Evolutionary conservation across 1,139 yeast genomes (phyloP).

Genomic region (Nakaseomyces glabratus): DNA sequence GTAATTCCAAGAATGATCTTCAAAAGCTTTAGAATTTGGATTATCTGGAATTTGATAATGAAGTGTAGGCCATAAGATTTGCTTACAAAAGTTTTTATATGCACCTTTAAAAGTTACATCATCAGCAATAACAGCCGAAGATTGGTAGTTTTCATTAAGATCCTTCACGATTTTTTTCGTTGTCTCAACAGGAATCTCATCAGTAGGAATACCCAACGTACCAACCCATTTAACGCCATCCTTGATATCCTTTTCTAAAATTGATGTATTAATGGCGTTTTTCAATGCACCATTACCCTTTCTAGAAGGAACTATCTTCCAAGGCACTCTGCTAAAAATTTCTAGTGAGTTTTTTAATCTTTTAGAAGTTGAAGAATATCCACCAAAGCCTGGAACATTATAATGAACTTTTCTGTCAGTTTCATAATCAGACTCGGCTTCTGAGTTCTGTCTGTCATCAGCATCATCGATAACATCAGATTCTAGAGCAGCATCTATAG

Average conservation of each 20-base stretch:
- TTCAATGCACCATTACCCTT: conserved; percentile 84
- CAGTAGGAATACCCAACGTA: conserved; percentile 83
- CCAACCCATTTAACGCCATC: conserved; percentile 71
- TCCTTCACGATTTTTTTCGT: conserved; percentile 41
- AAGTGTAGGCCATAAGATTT: conserved; percentile 91
- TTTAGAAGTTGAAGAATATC: conserved; percentile 46
- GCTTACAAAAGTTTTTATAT: conserved; percentile 83
- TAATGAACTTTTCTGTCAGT: conserved; percentile 17
- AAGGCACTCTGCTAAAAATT: conserved; percentile 63
- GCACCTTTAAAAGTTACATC: conserved; percentile 84
- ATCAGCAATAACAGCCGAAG: conserved; percentile 61
- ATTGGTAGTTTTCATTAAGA: conserved; percentile 42
- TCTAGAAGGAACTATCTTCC: conserved; percentile 60
- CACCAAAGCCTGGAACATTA: conserved; percentile 64
- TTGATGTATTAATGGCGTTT: conserved; percentile 70
- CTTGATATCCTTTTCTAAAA: conserved; percentile 39
- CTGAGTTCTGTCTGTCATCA: conserved; percentile 6
- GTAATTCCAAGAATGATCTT: conserved; percentile 88
- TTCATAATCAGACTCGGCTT: conserved; percentile 16
- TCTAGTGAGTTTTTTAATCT: conserved; percentile 39
- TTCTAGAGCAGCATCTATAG: conserved; percentile 14
- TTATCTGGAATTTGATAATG: conserved; percentile 96
- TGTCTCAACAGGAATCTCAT: conserved; percentile 54
- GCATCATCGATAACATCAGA: conserved; percentile 9
- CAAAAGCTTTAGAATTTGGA: conserved; percentile 89